These are phyloP conservation scores for Saturnispora kantuleensis DNA, from an alignment of 805 yeast species.

Conservation along the genomic window DNA sequence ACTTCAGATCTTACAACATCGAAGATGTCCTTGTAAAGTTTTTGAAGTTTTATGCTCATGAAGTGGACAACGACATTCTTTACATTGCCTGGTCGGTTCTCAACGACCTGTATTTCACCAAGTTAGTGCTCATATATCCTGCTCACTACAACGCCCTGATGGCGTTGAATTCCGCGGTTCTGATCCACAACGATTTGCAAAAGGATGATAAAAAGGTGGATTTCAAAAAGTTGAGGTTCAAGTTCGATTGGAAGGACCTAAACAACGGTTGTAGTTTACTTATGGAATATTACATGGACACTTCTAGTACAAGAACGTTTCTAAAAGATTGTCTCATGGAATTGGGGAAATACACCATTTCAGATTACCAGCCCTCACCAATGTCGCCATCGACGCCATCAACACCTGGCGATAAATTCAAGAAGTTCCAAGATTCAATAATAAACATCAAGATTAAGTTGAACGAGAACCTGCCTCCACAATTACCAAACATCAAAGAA, in stretches of 20 bases:
- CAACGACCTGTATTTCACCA: constrained; percentile 66
- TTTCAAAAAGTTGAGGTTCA: constrained; percentile 8
- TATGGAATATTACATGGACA: constrained; percentile 25
- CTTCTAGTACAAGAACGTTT: constrained; percentile 17
- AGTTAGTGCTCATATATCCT: constrained; percentile 58
- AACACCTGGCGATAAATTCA: constrained; percentile 8
- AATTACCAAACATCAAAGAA: background rate
- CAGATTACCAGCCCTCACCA: constrained; percentile 6
- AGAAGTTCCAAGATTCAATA: constrained; percentile 20
- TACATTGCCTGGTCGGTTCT: constrained; percentile 63
- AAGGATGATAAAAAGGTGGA: constrained; percentile 5
- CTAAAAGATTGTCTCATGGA: constrained; percentile 16
- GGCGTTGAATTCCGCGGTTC: constrained; percentile 44
- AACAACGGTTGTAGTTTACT: constrained; percentile 20
- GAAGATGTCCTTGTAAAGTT: constrained; percentile 60
- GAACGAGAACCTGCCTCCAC: constrained; percentile 7
- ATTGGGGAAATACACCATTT: constrained; percentile 10
- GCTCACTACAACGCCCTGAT: constrained; percentile 70
- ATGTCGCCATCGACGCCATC: constrained; percentile 1
- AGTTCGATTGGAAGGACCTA: constrained; percentile 4
- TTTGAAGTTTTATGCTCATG: constrained; percentile 33
- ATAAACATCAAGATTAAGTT: constrained; percentile 25
- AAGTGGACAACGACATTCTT: constrained; percentile 28
- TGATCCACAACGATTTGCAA: constrained; percentile 20
- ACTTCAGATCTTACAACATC: constrained; percentile 58